A percentile compares a stretch with the other conserved stretches of the same genome.
Conservation (phyloP, 257 asterid species). For the Solanum gracilifrons region DNA sequence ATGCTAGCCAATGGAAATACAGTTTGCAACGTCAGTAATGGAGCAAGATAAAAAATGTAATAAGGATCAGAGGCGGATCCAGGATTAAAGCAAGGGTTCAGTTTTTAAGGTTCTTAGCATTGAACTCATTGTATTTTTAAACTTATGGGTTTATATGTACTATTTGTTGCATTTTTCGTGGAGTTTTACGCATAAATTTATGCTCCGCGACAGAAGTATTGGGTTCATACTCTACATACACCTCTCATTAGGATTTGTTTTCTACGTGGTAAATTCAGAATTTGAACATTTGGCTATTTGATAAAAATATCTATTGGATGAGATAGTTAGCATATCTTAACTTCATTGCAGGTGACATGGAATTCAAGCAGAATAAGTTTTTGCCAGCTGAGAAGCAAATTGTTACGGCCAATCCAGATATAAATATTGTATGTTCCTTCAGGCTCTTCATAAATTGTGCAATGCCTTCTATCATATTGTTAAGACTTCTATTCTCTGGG, state of each 20-base stretch:
- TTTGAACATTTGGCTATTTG: neutral
- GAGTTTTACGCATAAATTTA: neutral
- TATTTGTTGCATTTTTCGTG: neutral
- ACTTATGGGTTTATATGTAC: neutral
- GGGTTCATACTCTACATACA: neutral
- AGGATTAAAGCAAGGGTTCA: neutral
- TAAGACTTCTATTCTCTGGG: neutral
- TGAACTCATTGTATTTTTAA: neutral
- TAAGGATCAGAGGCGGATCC: neutral
- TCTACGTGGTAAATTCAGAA: neutral
- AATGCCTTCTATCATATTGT: neutral
- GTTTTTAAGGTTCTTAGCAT: neutral
- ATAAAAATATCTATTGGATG: neutral
- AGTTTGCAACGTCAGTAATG: neutral
- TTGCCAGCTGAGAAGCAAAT: constrained; percentile 86
- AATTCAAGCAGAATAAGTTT: constrained; percentile 96
- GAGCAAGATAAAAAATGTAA: neutral
- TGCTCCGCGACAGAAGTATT: neutral
- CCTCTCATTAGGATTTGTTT: neutral
- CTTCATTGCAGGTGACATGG: constrained; percentile 80
- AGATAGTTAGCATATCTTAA: neutral
- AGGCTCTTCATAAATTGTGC: neutral
- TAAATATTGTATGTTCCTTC: constrained; percentile 50
- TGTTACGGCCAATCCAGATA: constrained; percentile 88
- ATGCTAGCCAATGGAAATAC: neutral